Base-by-base conservation (phyloP, 768 basidiomycete genomes). In the Lactifluus piperatus region DNA sequence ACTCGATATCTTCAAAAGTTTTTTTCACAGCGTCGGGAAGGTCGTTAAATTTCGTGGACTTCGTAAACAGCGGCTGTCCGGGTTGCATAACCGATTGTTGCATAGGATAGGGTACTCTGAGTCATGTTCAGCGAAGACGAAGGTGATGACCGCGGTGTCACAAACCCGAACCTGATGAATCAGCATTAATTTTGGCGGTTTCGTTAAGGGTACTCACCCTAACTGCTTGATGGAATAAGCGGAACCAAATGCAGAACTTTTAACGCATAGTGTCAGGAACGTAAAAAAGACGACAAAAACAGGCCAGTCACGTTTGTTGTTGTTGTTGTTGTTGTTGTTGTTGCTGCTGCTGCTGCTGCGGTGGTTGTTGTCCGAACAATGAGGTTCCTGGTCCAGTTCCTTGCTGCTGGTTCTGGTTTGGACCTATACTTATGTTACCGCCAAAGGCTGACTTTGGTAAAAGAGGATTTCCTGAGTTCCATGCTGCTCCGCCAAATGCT, bases 11-110 rank as follows among this genome's bases (percentile, higher is more conserved):
- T 66, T 91, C 90, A 18, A 92, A 74, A 4, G 71, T 75, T 61
- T 72, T 82, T 71, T 82, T 87, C 22, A 84, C 61, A 2, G 81
- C 77, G 51, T 91, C 88, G 1, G 87, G 83, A 4, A 91, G 71
- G 68, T 92, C 90, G 54, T 91, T 92, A 71, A 90, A 92, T 67
- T 89, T 91, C 0, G 88, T 88, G 0, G 77, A 74, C 57, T 74
- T 78, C 29, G 75, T 75, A 64, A 84, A 80, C 6, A 74, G 73
- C 10, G 77, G 75, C 29, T 69, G 64, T 29, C 66, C 66, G 3
- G 56, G n/a, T 29, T 54, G 65, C 36, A 65, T 64, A 5, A 49
- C 24, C 29, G 13, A 41, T 36, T 45, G 65, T 5, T 62, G 62
- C 44, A 13, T 46, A 34, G 36, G 43, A 36, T 9, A 30, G 30